Evolutionary conservation across 441 rosid genomes (phyloP).

Genomic region (Flueggea neowawraea): DNA sequence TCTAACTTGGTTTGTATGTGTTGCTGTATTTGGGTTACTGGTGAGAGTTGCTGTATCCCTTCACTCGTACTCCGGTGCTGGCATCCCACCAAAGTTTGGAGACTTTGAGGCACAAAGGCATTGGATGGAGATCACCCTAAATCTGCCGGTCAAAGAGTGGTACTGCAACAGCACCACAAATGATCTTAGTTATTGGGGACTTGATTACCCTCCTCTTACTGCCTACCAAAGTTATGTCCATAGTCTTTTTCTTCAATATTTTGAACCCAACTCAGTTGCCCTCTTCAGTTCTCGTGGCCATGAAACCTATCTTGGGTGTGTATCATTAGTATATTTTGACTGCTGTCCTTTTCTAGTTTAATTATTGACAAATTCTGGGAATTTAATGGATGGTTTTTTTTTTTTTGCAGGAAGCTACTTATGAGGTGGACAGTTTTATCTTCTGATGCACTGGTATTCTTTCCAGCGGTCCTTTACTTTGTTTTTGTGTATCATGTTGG

Average conservation of each 20-base stretch:
- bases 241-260: conserved; percentile 57
- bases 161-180: conserved; percentile 63
- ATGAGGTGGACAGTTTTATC: too few relatives aligned
- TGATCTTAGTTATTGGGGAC: conserved; percentile 91
- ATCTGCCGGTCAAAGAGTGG: conserved; percentile 69
- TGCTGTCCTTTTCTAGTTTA: too few relatives aligned
- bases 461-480: too few relatives aligned
- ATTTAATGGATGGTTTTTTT: too few relatives aligned
- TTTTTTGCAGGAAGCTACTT: too few relatives aligned
- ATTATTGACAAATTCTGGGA: too few relatives aligned
- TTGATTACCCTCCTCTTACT: conserved; percentile 96
- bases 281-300: conserved; percentile 68
- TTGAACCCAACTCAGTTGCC: conserved; percentile 61
- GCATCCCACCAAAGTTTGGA: conserved; percentile 75
- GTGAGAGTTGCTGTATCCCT: conserved; percentile 70
- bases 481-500: conserved; percentile 40
- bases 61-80: conserved; percentile 84
- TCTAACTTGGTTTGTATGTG: conserved; percentile 38
- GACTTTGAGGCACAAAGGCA: conserved; percentile 96
- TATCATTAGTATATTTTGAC: neutral
- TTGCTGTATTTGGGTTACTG: conserved; percentile 61
- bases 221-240: conserved; percentile 92
- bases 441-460: too few relatives aligned
- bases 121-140: conserved; percentile 95
- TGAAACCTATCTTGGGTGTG: conserved; percentile 76